Percentiles rank a stretch among this genome's conserved stretches.
phyloP scores from a whole-genome alignment of 2,329 filamentous ascomycete genomes.

The Rutstroemia sp. region DNA sequence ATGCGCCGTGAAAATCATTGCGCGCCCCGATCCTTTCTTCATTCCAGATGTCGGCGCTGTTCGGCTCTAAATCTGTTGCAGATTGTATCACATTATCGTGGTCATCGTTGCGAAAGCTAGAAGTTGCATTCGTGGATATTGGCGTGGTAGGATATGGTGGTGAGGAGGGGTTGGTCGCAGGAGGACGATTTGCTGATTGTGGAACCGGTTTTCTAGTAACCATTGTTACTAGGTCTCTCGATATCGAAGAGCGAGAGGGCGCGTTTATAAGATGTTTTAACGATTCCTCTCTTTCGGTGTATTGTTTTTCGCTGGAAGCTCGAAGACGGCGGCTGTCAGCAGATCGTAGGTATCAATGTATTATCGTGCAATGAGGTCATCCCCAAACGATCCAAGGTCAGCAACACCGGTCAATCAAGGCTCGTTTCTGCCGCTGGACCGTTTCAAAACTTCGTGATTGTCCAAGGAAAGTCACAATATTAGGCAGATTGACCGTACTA shows the following conservation, averaged over 20 bases:
- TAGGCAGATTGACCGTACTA: no score
- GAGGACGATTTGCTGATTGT: constrained; percentile 9
- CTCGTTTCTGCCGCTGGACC: no score
- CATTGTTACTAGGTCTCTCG: constrained; percentile 13
- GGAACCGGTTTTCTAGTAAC: constrained; percentile 27
- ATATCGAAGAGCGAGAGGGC: not conserved
- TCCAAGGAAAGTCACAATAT: no score
- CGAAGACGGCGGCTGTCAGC: no score
- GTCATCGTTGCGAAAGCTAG: constrained; percentile 15
- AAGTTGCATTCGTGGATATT: constrained; percentile 8
- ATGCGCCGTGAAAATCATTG: not conserved
- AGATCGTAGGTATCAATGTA: not conserved
- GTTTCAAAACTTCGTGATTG: no score
- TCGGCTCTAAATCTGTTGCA: constrained; percentile 13
- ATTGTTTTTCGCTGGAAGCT: no score
- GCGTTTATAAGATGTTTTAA: not conserved
- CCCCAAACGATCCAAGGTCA: not conserved
- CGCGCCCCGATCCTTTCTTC: constrained; percentile 12
- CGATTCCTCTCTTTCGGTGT: no score
- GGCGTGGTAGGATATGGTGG: constrained; percentile 25
- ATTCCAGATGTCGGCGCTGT: constrained; percentile 21
- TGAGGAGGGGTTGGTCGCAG: constrained; percentile 1
- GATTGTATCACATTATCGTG: constrained; percentile 12
- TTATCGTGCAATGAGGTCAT: not conserved
- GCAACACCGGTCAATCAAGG: not conserved